Percentiles rank a stretch among this genome's conserved stretches.
phyloP scores from a whole-genome alignment of 441 rosid species.

The Gossypium schwendimanii region DNA sequence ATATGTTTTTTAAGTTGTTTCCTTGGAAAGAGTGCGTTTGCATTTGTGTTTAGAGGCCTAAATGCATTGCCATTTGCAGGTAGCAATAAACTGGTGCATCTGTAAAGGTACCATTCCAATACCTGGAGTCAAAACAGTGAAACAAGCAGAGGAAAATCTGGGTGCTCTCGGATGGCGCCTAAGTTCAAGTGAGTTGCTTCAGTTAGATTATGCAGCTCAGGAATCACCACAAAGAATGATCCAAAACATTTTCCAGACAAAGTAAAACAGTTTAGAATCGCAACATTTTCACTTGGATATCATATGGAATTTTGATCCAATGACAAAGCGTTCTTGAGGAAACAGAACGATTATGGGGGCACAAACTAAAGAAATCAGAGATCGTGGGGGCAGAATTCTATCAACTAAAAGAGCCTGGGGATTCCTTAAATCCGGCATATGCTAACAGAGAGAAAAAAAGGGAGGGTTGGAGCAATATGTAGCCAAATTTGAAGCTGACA shows the following conservation, averaged over 20 bases:
- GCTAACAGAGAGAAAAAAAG: background rate
- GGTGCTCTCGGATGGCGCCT: constrained; percentile 83
- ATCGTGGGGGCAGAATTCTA: background rate
- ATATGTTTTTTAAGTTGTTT: background rate
- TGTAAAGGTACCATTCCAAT: constrained; percentile 81
- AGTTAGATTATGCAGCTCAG: constrained; percentile 58
- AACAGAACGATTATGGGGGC: background rate
- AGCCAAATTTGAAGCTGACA: background rate
- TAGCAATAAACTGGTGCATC: constrained; percentile 92
- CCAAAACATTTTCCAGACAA: constrained; percentile 82
- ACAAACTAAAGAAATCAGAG: background rate
- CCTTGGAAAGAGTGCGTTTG: too few species aligned
- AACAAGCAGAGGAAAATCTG: constrained; percentile 71
- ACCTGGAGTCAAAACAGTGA: constrained; percentile 72
- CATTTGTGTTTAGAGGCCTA: background rate
- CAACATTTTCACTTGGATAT: background rate
- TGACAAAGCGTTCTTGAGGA: background rate
- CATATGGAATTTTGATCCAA: background rate
- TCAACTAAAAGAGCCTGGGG: background rate
- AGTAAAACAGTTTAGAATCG: constrained; percentile 20
- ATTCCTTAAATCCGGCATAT: background rate
- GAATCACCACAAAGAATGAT: constrained; percentile 70
- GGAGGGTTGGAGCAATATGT: background rate
- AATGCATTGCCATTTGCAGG: constrained; percentile 26
- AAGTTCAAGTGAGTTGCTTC: constrained; percentile 58